Evolutionary conservation across 2,329 filamentous ascomycete species (phyloP).

Genomic region (Venturia carpophila): DNA sequence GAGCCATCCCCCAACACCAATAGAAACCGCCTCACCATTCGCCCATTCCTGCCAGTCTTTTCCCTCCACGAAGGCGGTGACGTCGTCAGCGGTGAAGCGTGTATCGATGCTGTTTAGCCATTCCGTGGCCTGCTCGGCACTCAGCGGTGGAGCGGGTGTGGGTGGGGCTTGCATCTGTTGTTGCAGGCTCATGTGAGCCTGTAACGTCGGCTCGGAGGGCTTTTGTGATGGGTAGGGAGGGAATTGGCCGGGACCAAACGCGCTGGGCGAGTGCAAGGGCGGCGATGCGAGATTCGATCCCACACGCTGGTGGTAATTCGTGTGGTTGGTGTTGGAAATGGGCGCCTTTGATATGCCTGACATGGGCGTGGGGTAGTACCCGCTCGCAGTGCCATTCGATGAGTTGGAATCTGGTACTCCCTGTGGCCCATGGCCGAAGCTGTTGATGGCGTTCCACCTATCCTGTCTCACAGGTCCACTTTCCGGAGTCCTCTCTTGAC

Average conservation of each 20-base stretch:
- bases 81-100: slow-evolving; percentile 33
- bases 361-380: background rate
- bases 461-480: slow-evolving; percentile 24
- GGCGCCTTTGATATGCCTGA: background rate
- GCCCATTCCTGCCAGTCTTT: slow-evolving; percentile 29
- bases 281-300: background rate
- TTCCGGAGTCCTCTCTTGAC: slow-evolving; percentile 21
- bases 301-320: background rate
- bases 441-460: slow-evolving; percentile 36
- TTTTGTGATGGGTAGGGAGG: slow-evolving; percentile 11
- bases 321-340: background rate
- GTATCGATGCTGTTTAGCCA: slow-evolving; percentile 33
- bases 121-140: slow-evolving; percentile 22
- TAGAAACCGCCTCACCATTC: slow-evolving; percentile 13
- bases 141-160: slow-evolving; percentile 3
- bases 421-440: slow-evolving; percentile 23
- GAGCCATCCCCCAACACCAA: slow-evolving; percentile 18
- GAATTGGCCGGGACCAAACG: background rate
- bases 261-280: background rate
- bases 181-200: slow-evolving; percentile 7
- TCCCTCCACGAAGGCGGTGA: slow-evolving; percentile 35
- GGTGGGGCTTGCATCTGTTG: slow-evolving; percentile 8
- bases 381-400: background rate
- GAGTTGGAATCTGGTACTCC: background rate
- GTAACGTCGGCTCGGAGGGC: background rate